These are phyloP conservation scores for Zoysia pacifica DNA, from an alignment of 176 grass and related monocot genomes.

Conservation along the genomic window DNA sequence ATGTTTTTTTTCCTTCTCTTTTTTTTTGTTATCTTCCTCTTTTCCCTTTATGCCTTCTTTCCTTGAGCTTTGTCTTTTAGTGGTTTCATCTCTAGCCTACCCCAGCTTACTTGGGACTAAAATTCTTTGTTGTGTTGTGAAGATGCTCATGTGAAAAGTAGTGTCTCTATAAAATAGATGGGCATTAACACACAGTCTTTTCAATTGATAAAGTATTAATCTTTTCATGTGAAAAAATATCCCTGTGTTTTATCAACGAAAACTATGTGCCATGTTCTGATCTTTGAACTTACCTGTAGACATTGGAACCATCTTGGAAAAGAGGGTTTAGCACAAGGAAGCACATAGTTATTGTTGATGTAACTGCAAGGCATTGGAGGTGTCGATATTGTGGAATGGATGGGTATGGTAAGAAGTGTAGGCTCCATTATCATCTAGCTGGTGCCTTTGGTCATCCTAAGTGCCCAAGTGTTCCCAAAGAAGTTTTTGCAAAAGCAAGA, in stretches of 20 bases:
- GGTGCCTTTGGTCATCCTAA: conserved; percentile 36
- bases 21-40: too few relatives aligned
- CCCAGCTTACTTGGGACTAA: too few relatives aligned
- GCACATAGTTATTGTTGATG: conserved; percentile 49
- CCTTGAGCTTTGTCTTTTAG: too few relatives aligned
- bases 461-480: conserved; percentile 48
- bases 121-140: too few relatives aligned
- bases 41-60: too few relatives aligned
- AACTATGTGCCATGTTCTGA: not conserved
- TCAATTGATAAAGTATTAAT: conserved; percentile 5
- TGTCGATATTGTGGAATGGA: conserved; percentile 53
- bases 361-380: conserved; percentile 45
- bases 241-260: conserved; percentile 7
- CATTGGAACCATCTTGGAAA: conserved; percentile 22
- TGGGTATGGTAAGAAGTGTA: conserved; percentile 46
- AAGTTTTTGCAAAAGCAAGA: conserved; percentile 38
- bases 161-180: not conserved
- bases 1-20: too few relatives aligned
- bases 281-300: conserved; percentile 41
- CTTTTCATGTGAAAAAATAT: not conserved
- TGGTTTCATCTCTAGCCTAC: too few relatives aligned
- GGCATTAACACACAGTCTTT: not conserved
- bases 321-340: conserved; percentile 46
- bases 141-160: not conserved
- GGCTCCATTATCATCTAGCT: conserved; percentile 49